phyloP scores from a whole-genome alignment of 1,284 basidiomycete genomes.

The Cutaneotrichosporon cavernicola region DNA sequence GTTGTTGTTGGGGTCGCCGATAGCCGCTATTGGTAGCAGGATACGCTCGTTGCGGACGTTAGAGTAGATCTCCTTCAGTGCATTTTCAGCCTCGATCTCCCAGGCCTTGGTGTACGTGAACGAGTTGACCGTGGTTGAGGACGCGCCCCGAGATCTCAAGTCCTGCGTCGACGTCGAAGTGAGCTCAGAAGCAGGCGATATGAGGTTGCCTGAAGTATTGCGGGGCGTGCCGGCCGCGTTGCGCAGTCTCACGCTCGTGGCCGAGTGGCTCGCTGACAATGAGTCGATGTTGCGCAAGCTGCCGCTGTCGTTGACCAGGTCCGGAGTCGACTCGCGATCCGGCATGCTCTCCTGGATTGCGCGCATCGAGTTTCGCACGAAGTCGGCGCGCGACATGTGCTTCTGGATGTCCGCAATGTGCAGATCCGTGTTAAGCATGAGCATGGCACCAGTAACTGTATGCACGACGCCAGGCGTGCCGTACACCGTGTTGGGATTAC shows the following conservation, averaged over 20 bases:
- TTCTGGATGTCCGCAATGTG: slow-evolving; percentile 86
- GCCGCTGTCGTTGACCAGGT: slow-evolving; percentile 67
- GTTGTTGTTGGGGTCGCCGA: slow-evolving; percentile 40
- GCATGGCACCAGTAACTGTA: slow-evolving; percentile 84
- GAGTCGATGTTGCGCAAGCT: slow-evolving; percentile 46
- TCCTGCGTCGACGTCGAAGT: slow-evolving; percentile 28
- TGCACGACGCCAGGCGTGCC: slow-evolving; percentile 90
- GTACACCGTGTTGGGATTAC: slow-evolving; percentile 76
- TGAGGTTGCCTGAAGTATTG: slow-evolving; percentile 33
- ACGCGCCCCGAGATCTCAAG: slow-evolving; percentile 26
- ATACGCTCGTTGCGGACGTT: slow-evolving; percentile 89
- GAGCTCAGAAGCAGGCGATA: slow-evolving; percentile 29
- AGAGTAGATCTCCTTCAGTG: slow-evolving; percentile 92
- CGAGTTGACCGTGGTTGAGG: slow-evolving; percentile 40
- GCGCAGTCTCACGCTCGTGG: slow-evolving; percentile 26
- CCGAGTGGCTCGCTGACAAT: slow-evolving; percentile 26
- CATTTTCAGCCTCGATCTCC: slow-evolving; percentile 78
- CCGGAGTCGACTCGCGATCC: slow-evolving; percentile 59
- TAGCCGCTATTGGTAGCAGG: slow-evolving; percentile 65
- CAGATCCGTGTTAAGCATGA: slow-evolving; percentile 94
- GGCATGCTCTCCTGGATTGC: slow-evolving; percentile 62
- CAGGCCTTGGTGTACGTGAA: slow-evolving; percentile 56
- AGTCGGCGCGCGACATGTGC: slow-evolving; percentile 91
- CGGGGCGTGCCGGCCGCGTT: slow-evolving; percentile 26
- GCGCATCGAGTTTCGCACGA: slow-evolving; percentile 84